A percentile compares a stretch with the other conserved stretches of the same genome.
These are phyloP conservation scores for Eremothecium gossypii DNA, from an alignment of 1,139 yeast species.

Conservation along the genomic window DNA sequence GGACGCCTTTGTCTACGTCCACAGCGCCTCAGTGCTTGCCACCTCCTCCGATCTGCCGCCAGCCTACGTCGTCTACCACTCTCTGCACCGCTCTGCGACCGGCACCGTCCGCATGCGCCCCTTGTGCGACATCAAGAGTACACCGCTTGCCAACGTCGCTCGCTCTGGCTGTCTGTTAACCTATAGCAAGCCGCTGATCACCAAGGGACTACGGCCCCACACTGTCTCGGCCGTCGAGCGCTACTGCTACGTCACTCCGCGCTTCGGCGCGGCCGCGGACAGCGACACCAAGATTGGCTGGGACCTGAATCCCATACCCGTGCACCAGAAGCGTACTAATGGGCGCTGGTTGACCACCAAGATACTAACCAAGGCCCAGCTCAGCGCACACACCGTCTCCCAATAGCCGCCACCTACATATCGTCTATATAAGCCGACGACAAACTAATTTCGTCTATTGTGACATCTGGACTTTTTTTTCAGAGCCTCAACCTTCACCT, in stretches of 20 bases:
- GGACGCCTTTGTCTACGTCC: conserved; percentile 60
- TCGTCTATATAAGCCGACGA: not conserved
- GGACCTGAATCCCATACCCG: conserved; percentile 83
- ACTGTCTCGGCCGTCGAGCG: conserved; percentile 52
- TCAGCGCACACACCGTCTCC: too few relatives aligned
- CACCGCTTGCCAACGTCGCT: conserved; percentile 70
- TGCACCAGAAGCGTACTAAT: conserved; percentile 49
- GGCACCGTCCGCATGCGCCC: conserved; percentile 61
- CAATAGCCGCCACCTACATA: not conserved
- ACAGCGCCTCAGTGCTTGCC: conserved; percentile 60
- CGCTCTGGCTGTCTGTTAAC: conserved; percentile 63
- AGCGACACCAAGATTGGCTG: conserved; percentile 75
- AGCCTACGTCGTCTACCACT: conserved; percentile 60
- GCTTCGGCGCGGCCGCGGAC: conserved; percentile 79
- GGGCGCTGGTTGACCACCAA: conserved; percentile 49
- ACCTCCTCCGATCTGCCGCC: conserved; percentile 53
- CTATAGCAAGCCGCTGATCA: conserved; percentile 76
- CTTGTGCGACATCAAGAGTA: conserved; percentile 65
- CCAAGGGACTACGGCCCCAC: conserved; percentile 82
- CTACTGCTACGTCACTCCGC: conserved; percentile 84
- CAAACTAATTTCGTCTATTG: not conserved
- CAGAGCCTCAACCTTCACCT: not conserved
- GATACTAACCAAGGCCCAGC: conserved; percentile 16
- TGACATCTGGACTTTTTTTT: not conserved
- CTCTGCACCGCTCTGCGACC: conserved; percentile 40